These are phyloP conservation scores for Colletotrichum lindemuthianum DNA, from an alignment of 2,329 filamentous ascomycete species.

Conservation along the genomic window DNA sequence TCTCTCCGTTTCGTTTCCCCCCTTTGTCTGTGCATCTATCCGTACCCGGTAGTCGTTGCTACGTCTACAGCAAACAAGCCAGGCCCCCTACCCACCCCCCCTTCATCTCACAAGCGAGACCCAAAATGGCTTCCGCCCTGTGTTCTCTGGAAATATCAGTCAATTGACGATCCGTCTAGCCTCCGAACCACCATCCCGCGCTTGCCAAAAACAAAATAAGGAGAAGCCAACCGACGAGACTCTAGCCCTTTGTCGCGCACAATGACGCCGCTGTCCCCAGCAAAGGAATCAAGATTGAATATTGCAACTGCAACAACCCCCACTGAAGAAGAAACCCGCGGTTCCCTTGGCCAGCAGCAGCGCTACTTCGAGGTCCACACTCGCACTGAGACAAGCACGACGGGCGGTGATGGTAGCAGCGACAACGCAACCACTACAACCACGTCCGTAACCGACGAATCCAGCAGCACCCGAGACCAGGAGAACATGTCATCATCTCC, in stretches of 20 bases:
- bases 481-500: conserved; percentile 61
- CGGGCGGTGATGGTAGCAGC: conserved; percentile 32
- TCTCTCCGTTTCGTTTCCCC: not conserved
- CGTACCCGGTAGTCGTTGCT: conserved; percentile 31
- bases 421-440: conserved; percentile 34
- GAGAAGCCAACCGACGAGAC: not conserved
- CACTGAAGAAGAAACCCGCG: conserved; percentile 44
- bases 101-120: conserved; percentile 37
- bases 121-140: conserved; percentile 27
- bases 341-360: conserved; percentile 39
- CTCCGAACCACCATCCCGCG: conserved; percentile 4
- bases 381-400: conserved; percentile 39
- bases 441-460: conserved; percentile 44
- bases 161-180: conserved; percentile 24
- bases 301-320: conserved; percentile 26
- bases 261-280: conserved; percentile 54
- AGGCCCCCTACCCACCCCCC: conserved; percentile 32
- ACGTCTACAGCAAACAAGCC: conserved; percentile 35
- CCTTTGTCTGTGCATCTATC: conserved; percentile 31
- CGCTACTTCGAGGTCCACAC: conserved; percentile 46
- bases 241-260: conserved; percentile 22
- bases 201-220: conserved; percentile 12
- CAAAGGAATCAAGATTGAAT: conserved; percentile 47
- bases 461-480: conserved; percentile 45
- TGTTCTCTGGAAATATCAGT: conserved; percentile 33